phyloP scores from a whole-genome alignment of 176 grass and related monocot genomes.

The Typha latifolia region DNA sequence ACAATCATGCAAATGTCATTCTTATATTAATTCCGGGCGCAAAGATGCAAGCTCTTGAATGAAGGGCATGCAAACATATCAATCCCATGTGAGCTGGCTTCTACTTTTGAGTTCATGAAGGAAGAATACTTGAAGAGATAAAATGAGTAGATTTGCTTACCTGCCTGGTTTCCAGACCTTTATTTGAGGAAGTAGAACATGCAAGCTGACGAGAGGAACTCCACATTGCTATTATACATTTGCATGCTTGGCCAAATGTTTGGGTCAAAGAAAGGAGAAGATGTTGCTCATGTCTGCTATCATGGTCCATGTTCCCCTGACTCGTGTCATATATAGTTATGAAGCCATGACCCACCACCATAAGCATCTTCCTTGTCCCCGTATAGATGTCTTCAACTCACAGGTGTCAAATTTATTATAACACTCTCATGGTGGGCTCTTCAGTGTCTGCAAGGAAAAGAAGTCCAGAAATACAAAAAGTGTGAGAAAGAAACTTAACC shows the following conservation, averaged over 20 bases:
- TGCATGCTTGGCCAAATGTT: background rate
- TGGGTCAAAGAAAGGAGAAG: background rate
- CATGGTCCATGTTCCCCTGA: slow-evolving; percentile 12
- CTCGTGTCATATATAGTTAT: background rate
- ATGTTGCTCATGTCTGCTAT: slow-evolving; percentile 20
- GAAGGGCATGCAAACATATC: no score
- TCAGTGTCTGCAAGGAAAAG: background rate
- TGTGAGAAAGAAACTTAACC: background rate
- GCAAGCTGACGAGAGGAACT: slow-evolving; percentile 14
- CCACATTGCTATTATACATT: background rate
- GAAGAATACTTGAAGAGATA: background rate
- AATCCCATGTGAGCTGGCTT: no score
- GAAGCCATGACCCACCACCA: background rate
- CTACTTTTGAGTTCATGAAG: no score
- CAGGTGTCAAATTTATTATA: background rate
- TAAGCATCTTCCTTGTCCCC: background rate
- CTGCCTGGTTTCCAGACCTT: background rate
- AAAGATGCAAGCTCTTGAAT: no score
- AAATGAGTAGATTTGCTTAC: slow-evolving; percentile 2
- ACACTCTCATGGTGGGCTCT: background rate
- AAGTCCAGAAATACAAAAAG: background rate
- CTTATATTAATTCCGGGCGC: no score
- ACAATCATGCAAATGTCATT: no score
- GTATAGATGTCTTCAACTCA: background rate
- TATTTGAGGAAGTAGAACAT: slow-evolving; percentile 3